phyloP scores from a whole-genome alignment of 164 flowering plant genomes.

The Brasenia schreberi region DNA sequence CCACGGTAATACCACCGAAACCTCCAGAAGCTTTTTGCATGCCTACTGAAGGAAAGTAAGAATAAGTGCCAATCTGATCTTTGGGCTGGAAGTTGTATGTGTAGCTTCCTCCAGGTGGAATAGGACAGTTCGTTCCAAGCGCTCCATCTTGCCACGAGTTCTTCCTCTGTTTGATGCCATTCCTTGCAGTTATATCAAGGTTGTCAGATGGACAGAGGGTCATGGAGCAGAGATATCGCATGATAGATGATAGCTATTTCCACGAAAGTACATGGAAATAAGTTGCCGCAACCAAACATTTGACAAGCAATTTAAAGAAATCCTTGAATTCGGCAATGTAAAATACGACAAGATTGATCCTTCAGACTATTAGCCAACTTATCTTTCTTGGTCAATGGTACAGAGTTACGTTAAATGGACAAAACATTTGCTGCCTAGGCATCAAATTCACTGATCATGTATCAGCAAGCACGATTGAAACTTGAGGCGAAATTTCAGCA shows the following conservation, averaged over 20 bases:
- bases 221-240: too few species aligned
- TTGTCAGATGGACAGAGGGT: too few species aligned
- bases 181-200: slow-evolving; percentile 24
- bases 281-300: too few species aligned
- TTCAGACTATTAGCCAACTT: background rate
- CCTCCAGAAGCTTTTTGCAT: slow-evolving; percentile 76
- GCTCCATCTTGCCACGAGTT: slow-evolving; percentile 95
- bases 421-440: too few species aligned
- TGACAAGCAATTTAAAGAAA: too few species aligned
- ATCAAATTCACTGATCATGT: too few species aligned
- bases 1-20: slow-evolving; percentile 55
- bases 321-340: too few species aligned
- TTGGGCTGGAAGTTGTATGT: slow-evolving; percentile 64
- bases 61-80: slow-evolving; percentile 73
- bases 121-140: slow-evolving; percentile 78
- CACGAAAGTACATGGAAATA: too few species aligned
- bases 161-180: slow-evolving; percentile 81
- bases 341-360: background rate
- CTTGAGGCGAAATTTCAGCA: too few species aligned
- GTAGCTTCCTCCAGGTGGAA: slow-evolving; percentile 63
- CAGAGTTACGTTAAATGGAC: background rate
- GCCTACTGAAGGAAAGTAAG: slow-evolving; percentile 56
- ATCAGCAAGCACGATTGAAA: too few species aligned
- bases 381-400: background rate
- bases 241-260: too few species aligned